Evolutionary conservation across 345 rosid genomes (phyloP).

Genomic region (Barbarea vulgaris): DNA sequence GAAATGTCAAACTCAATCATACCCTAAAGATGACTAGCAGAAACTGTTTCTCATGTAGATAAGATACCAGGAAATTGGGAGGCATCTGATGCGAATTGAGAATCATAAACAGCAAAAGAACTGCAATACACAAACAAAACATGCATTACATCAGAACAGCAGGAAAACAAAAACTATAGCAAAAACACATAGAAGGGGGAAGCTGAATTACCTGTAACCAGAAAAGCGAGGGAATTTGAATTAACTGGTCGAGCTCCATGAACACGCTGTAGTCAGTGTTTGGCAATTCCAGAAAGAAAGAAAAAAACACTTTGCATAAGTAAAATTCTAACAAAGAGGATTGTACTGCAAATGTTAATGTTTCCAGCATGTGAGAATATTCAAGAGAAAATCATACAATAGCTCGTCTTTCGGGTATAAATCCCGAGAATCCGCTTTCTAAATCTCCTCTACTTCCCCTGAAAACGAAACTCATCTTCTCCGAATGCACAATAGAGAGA

Average conservation of each 20-base stretch:
- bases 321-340: background rate
- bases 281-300: background rate
- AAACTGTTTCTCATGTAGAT: background rate
- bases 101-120: constrained; percentile 90
- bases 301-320: constrained; percentile 9
- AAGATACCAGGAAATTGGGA: constrained; percentile 85
- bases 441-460: constrained; percentile 85
- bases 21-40: constrained; percentile 13
- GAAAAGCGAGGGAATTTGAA: constrained; percentile 85
- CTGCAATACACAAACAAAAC: constrained; percentile 44
- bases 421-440: constrained; percentile 71
- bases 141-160: background rate
- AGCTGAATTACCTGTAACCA: constrained; percentile 71
- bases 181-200: background rate
- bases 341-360: background rate
- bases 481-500: constrained; percentile 12
- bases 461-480: constrained; percentile 79
- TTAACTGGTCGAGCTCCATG: constrained; percentile 84
- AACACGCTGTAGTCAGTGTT: constrained; percentile 63
- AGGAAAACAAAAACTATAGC: background rate
- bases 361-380: background rate
- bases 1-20: constrained; percentile 15
- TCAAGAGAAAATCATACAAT: constrained; percentile 52
- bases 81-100: constrained; percentile 93
- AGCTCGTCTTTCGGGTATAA: constrained; percentile 69